These are phyloP conservation scores for Phytopythium mirpurense DNA, from an alignment of 352 stramenopile genomes.

Conservation along the genomic window DNA sequence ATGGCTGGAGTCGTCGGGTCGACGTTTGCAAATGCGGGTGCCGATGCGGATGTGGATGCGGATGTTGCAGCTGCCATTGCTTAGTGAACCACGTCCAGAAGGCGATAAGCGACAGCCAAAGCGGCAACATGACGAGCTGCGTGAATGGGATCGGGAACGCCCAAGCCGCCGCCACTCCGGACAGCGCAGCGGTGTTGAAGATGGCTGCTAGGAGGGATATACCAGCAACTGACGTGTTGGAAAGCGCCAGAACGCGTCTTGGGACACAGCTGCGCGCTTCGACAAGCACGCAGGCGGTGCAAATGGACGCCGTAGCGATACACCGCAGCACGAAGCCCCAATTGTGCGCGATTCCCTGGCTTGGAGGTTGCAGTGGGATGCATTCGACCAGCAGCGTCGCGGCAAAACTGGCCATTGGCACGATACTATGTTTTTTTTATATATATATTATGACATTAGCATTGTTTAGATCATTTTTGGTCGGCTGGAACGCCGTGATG, in stretches of 20 bases:
- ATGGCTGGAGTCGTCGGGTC: background rate
- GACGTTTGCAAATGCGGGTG: background rate
- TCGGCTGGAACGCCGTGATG: too few relatives aligned
- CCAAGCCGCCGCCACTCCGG: background rate
- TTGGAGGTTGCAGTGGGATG: background rate
- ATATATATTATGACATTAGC: too few relatives aligned
- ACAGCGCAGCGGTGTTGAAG: background rate
- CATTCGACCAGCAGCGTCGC: background rate
- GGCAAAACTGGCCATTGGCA: background rate
- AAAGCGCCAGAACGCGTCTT: background rate
- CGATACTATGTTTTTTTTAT: too few relatives aligned
- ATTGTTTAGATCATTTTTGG: too few relatives aligned
- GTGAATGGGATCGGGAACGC: conserved; percentile 5
- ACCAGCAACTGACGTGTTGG: background rate
- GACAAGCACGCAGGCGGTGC: background rate
- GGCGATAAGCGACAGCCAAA: background rate
- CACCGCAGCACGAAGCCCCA: background rate
- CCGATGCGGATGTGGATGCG: too few relatives aligned
- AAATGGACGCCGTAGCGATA: background rate
- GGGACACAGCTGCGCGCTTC: background rate
- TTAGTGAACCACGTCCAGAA: background rate
- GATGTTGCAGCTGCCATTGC: background rate
- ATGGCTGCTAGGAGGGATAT: background rate
- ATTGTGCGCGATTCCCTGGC: background rate
- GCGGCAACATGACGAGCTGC: conserved; percentile 2